Conservation (phyloP, 1,139 yeast species). For the Suhomyces bokatorum region DNA sequence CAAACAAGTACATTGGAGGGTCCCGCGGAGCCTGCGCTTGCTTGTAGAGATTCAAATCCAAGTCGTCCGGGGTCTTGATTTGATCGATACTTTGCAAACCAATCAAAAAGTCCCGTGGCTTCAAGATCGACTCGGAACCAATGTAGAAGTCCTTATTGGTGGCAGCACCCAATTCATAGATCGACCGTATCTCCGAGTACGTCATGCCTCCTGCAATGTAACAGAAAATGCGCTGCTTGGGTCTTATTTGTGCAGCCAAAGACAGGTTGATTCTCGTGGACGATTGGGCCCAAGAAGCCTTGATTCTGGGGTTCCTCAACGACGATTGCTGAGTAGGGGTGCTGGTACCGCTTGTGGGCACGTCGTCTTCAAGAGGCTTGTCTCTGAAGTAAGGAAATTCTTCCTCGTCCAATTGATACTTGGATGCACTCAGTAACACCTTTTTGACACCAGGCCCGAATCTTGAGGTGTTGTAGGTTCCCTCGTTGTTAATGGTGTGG, state of each 20-base stretch:
- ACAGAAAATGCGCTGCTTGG: conserved; percentile 71
- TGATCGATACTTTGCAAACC: conserved; percentile 46
- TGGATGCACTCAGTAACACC: conserved; percentile 51
- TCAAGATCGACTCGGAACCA: conserved; percentile 78
- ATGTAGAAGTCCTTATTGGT: conserved; percentile 73
- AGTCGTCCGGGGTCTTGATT: conserved; percentile 33
- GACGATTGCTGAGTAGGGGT: conserved; percentile 31
- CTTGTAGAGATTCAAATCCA: conserved; percentile 35
- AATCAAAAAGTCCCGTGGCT: conserved; percentile 58
- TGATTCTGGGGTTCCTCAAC: conserved; percentile 70
- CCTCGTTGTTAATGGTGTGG: conserved; percentile 68
- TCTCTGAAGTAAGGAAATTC: conserved; percentile 78
- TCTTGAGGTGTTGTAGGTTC: conserved; percentile 71
- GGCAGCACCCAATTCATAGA: conserved; percentile 65
- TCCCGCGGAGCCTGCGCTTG: conserved; percentile 27
- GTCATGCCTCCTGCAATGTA: conserved; percentile 92
- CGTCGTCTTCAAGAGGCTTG: conserved; percentile 65
- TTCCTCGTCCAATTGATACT: conserved; percentile 52
- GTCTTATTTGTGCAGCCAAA: conserved; percentile 30
- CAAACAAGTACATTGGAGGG: conserved; percentile 40
- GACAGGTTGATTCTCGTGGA: conserved; percentile 31
- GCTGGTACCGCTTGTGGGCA: conserved; percentile 23
- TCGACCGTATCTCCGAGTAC: conserved; percentile 74
- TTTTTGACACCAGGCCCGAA: conserved; percentile 71
- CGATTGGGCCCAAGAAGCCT: conserved; percentile 78